Base-by-base conservation (phyloP, 2,329 filamentous ascomycete genomes). In the Microdochium bolleyi region DNA sequence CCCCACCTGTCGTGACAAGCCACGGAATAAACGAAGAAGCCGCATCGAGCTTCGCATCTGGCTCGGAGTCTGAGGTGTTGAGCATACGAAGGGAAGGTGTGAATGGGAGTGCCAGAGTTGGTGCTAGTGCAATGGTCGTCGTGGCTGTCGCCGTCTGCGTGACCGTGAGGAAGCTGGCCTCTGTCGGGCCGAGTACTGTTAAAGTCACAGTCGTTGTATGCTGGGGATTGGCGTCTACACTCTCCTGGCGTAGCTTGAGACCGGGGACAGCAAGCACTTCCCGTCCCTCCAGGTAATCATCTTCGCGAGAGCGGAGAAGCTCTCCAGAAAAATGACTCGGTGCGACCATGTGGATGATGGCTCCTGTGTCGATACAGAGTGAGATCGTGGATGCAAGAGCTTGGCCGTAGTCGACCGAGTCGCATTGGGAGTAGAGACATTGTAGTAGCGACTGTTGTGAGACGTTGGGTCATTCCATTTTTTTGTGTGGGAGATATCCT, bases 391-490 rank as follows among this genome's bases (percentile, higher is more conserved):
- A 57, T 32, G 58, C 58, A 5, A 67, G 60, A 13, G 63, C 61
- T 10, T 57, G 55, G 34, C 63, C 63, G 50, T 67, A 67, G 14
- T 63, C 53, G 22, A 52, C 52, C 10, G 60, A 54, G 51, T 66
- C 64, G 54, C 64, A 67, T 55, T 67, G 64, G 1, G 62, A 62
- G 48, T 64, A 65, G n/a, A 67, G 61, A 24, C 64, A 64, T 41
- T 64, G 63, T 49, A 64, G 66, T 21, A 65, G 59, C 2, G 62
- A 61, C 63, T 67, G 22, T 2, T 48, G 11, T 37, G 1, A 9
- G 7, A 27, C 7, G 38, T 8, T 8, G 38, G n/a, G n/a, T n/a
- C n/a, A n/a, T n/a, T n/a, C n/a, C n/a, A n/a, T n/a, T n/a, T n/a
- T n/a, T n/a, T n/a, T n/a, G n/a, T n/a, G n/a, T n/a, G n/a, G n/a